phyloP scores from a whole-genome alignment of 345 rosid species.

The Rhizophora mangle region DNA sequence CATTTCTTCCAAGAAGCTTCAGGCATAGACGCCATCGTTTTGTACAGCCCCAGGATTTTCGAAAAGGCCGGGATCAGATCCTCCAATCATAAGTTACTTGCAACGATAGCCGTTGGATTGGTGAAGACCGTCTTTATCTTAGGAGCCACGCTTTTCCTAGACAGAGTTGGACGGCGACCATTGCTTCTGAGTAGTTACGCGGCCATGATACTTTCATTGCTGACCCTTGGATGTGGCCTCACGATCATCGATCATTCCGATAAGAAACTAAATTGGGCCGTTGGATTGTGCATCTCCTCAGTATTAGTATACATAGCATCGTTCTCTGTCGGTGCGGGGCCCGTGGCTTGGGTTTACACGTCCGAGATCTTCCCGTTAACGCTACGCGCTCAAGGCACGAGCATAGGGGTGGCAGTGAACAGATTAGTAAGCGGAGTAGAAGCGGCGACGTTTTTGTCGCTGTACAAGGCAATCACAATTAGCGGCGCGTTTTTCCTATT shows the following conservation, averaged over 20 bases:
- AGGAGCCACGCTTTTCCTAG: constrained; percentile 66
- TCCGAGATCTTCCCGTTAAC: constrained; percentile 86
- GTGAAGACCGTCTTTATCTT: constrained; percentile 60
- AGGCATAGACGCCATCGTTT: constrained; percentile 80
- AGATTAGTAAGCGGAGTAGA: constrained; percentile 69
- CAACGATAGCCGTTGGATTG: constrained; percentile 77
- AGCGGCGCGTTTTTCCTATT: constrained; percentile 81
- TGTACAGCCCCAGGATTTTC: constrained; percentile 82
- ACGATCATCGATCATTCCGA: constrained; percentile 45
- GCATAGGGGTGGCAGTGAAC: constrained; percentile 64
- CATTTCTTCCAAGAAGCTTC: constrained; percentile 86
- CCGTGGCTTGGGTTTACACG: constrained; percentile 75
- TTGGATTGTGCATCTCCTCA: constrained; percentile 47
- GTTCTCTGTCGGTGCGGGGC: constrained; percentile 91
- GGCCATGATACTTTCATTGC: constrained; percentile 60
- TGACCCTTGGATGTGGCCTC: constrained; percentile 42
- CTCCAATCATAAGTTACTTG: constrained; percentile 44
- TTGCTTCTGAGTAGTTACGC: constrained; percentile 63
- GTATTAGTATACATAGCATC: constrained; percentile 58
- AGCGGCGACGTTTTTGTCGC: constrained; percentile 48
- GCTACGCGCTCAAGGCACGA: constrained; percentile 76
- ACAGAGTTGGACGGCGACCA: constrained; percentile 68
- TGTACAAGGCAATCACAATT: constrained; percentile 52
- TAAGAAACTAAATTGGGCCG: constrained; percentile 55
- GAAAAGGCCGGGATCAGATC: constrained; percentile 63